A percentile compares a stretch with the other conserved stretches of the same genome.
Evolutionary conservation across 2,329 filamentous ascomycete genomes (phyloP).

Genomic region (Fusarium sarcochroum): DNA sequence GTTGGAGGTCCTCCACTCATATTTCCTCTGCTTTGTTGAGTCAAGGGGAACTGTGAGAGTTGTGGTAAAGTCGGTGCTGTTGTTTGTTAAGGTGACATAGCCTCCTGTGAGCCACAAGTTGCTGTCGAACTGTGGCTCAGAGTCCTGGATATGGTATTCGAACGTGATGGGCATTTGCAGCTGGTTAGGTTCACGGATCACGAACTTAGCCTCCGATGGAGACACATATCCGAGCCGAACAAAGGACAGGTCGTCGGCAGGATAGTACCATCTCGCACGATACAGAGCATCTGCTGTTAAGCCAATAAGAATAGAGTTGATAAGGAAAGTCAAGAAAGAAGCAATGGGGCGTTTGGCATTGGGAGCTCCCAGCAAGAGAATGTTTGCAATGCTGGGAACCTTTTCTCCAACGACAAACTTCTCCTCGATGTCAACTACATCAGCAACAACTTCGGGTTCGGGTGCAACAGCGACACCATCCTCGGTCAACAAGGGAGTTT

Average conservation of each 20-base stretch:
- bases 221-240: slow-evolving; percentile 91
- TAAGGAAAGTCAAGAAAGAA: slow-evolving; percentile 76
- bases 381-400: slow-evolving; percentile 69
- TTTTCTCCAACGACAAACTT: slow-evolving; percentile 72
- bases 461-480: slow-evolving; percentile 50
- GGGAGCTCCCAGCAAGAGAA: slow-evolving; percentile 82
- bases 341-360: slow-evolving; percentile 76
- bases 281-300: slow-evolving; percentile 85
- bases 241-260: slow-evolving; percentile 83
- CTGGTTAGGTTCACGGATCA: slow-evolving; percentile 87
- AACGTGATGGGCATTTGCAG: slow-evolving; percentile 81
- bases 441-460: slow-evolving; percentile 56
- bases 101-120: slow-evolving; percentile 77
- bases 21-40: slow-evolving; percentile 78
- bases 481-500: slow-evolving; percentile 50
- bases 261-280: slow-evolving; percentile 77
- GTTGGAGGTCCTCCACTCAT: slow-evolving; percentile 89
- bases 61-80: slow-evolving; percentile 87
- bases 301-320: slow-evolving; percentile 79
- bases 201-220: slow-evolving; percentile 80
- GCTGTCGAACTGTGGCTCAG: slow-evolving; percentile 66
- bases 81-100: slow-evolving; percentile 74
- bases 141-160: slow-evolving; percentile 71
- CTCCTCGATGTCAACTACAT: slow-evolving; percentile 74
- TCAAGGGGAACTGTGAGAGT: slow-evolving; percentile 74